These are phyloP conservation scores for Coccomyxa subellipsoidea DNA, from an alignment of 163 green algal species.

Conservation along the genomic window DNA sequence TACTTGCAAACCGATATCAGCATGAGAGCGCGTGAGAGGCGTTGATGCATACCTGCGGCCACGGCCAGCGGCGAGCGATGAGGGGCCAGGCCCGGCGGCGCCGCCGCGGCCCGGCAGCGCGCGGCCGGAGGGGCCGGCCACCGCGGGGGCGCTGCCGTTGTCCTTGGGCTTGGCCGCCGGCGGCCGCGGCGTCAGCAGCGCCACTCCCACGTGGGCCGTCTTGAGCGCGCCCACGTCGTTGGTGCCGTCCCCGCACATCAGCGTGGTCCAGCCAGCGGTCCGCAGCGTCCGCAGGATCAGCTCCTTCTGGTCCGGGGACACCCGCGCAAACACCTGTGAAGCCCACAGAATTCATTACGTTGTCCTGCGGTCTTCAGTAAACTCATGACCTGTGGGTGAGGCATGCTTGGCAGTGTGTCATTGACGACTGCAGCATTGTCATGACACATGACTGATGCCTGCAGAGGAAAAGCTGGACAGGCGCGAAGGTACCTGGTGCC, in stretches of 20 bases:
- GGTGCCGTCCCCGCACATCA: conserved; percentile 99
- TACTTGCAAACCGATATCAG: too few relatives aligned
- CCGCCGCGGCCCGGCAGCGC: not conserved
- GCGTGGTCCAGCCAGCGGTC: conserved; percentile 60
- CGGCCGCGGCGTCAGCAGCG: conserved; percentile 64
- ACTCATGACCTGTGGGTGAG: too few relatives aligned
- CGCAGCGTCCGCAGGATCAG: conserved; percentile 83
- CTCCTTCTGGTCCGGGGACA: conserved; percentile 97
- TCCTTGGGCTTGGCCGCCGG: not conserved
- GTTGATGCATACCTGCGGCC: not conserved
- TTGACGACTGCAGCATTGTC: too few relatives aligned
- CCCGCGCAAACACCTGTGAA: conserved; percentile 88
- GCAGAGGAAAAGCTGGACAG: too few relatives aligned
- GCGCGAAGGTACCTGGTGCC: too few relatives aligned
- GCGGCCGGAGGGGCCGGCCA: not conserved
- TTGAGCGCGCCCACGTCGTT: conserved; percentile 97
- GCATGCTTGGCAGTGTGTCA: too few relatives aligned
- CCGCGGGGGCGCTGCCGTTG: not conserved
- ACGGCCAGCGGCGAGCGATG: not conserved
- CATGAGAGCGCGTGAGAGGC: too few relatives aligned
- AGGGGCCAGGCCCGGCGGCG: not conserved
- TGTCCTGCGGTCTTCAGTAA: too few relatives aligned
- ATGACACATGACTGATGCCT: too few relatives aligned
- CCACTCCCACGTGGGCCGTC: conserved; percentile 90
- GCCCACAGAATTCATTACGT: not conserved